Evolutionary conservation across 2,329 filamentous ascomycete species (phyloP), one percentile per base, ranked within the genome.

Genomic region (Monilinia vaccinii-corymbosi): DNA sequence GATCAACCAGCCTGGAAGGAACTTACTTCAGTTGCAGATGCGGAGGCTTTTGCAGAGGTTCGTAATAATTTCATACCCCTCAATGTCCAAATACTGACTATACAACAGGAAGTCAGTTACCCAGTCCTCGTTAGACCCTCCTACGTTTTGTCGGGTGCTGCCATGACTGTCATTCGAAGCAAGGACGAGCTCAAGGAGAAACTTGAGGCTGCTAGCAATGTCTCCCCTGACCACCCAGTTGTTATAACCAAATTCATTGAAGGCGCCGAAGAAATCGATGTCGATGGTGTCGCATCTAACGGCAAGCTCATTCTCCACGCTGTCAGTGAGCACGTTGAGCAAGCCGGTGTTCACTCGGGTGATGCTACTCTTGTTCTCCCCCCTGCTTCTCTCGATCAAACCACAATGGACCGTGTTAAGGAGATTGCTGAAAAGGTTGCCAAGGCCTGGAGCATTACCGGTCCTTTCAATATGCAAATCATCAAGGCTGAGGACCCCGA

Each of bases 381-480:
- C 23, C 94, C 94, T 5, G 85, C 80, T 64, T 88, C 83, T 72
- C 84, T 97, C 28, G 89, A 96, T 65, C 79, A 87, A 68, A 77
- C 76, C 61, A 88, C 87, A 66, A 88, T 96, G 82, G 84, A 83
- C 66, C 90, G 94, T 63, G 84, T 96, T 71, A 97, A 97, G 84
- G 90, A 90, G 68, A 97, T 99, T 69, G 93, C 94, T 18, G 77
- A 92, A 75, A 97, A 96, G 83, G 92, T 99, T 56, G 94, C 94
- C 66, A 89, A 94, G 77, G 94, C 94, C 51, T 97, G 93, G 91
- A 91, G 83, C 71, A 97, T 97, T 74, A 97, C 91, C 23, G 94
- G 94, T 59, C 94, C 94, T 61, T 99, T 97, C 85, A 99, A 99
- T 82, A 97, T 99, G 93, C 94, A 99, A 74, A 96, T 99, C 76